These are phyloP conservation scores for Penicillium italicum DNA, from an alignment of 2,329 filamentous ascomycete species.

Conservation along the genomic window DNA sequence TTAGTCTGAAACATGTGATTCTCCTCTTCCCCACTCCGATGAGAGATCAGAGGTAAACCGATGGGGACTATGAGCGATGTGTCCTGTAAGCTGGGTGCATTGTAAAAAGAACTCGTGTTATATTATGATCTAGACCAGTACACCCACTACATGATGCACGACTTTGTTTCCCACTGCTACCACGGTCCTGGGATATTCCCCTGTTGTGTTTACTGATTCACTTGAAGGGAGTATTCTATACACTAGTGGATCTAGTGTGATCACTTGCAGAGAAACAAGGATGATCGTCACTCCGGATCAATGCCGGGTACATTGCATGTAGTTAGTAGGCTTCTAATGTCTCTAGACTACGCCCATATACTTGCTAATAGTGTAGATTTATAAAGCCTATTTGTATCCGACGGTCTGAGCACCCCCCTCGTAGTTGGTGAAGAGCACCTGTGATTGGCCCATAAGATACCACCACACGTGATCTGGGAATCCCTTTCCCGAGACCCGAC, in stretches of 20 bases:
- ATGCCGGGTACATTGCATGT: background rate
- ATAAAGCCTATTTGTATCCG: background rate
- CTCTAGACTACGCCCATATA: background rate
- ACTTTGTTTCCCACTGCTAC: background rate
- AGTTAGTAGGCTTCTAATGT: background rate
- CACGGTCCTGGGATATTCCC: background rate
- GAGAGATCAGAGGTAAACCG: background rate
- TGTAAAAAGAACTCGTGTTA: background rate
- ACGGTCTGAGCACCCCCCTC: slow-evolving; percentile 4
- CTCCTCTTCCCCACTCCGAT: background rate
- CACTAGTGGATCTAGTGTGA: slow-evolving; percentile 2
- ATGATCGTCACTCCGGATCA: background rate
- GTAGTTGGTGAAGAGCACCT: background rate
- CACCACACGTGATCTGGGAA: slow-evolving; percentile 29
- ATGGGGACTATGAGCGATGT: background rate
- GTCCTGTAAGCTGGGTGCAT: background rate
- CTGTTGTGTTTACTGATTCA: background rate
- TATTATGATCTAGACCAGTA: background rate
- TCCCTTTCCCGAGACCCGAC: slow-evolving; percentile 16
- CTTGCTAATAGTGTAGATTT: background rate
- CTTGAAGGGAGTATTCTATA: background rate
- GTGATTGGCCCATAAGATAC: slow-evolving; percentile 13
- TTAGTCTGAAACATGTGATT: slow-evolving; percentile 10
- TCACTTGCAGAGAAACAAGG: background rate
- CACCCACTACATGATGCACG: background rate